A percentile compares a stretch with the other conserved stretches of the same genome.
These are phyloP conservation scores for Petunia secreta DNA, from an alignment of 257 asterid genomes.

Conservation along the genomic window DNA sequence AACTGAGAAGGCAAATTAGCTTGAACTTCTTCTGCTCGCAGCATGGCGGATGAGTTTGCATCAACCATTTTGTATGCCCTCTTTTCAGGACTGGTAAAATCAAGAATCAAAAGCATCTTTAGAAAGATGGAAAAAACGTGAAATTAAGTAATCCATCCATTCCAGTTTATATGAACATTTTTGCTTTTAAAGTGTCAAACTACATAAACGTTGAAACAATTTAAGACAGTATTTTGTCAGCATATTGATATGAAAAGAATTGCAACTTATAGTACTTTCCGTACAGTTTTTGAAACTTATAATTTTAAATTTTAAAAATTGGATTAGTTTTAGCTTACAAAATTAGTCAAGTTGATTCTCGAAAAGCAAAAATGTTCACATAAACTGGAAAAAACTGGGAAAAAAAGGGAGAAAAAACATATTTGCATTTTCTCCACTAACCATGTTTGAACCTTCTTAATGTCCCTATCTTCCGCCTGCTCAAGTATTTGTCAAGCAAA, in stretches of 20 bases:
- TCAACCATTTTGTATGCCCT: conserved; percentile 27
- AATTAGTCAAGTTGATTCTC: too few species aligned
- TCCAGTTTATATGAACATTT: background rate
- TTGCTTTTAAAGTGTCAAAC: too few species aligned
- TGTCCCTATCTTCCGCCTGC: conserved; percentile 32
- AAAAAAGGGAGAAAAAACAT: too few species aligned
- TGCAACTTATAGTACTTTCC: too few species aligned
- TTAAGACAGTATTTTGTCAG: too few species aligned
- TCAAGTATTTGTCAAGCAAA: background rate
- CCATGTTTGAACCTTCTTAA: conserved; percentile 23
- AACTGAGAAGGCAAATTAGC: conserved; percentile 38
- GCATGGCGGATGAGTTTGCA: conserved; percentile 36
- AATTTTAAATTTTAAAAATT: too few species aligned
- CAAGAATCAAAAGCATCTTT: conserved; percentile 20
- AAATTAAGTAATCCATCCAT: background rate
- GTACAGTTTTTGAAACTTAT: too few species aligned
- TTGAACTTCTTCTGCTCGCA: conserved; percentile 49
- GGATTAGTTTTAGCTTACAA: too few species aligned
- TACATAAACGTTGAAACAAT: too few species aligned
- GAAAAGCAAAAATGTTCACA: too few species aligned
- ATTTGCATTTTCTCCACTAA: conserved; percentile 30
- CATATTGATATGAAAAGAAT: too few species aligned
- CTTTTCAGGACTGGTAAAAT: conserved; percentile 35
- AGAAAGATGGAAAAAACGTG: conserved; percentile 23
- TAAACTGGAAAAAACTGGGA: too few species aligned